A percentile compares a stretch with the other conserved stretches of the same genome.
These are phyloP conservation scores for Podospora comata DNA, from an alignment of 495 filamentous ascomycete genomes.

Conservation along the genomic window DNA sequence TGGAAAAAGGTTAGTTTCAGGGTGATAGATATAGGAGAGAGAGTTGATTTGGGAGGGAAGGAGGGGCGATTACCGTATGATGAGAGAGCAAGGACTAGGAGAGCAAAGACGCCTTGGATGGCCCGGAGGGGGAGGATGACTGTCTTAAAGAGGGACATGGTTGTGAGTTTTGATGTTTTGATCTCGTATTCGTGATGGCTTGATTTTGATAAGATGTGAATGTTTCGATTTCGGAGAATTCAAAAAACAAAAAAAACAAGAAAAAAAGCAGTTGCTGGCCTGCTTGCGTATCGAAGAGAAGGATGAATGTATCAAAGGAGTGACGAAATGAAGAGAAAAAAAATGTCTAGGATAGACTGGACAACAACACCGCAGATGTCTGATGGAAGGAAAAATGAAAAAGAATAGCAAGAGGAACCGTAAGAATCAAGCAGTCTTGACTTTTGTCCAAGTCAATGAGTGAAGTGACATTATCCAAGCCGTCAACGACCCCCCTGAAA, in stretches of 20 bases:
- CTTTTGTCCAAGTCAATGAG: background rate
- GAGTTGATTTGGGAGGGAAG: background rate
- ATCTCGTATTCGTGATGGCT: background rate
- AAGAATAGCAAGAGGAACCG: background rate
- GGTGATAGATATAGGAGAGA: too few relatives aligned
- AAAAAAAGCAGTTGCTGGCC: background rate
- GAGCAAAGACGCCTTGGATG: constrained; percentile 59
- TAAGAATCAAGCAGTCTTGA: background rate
- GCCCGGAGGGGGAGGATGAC: constrained; percentile 32
- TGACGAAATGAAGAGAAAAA: constrained; percentile 7
- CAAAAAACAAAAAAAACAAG: background rate
- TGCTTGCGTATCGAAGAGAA: background rate
- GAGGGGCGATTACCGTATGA: constrained; percentile 56
- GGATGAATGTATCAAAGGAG: background rate
- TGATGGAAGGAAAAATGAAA: background rate
- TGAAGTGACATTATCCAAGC: background rate
- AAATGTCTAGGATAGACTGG: background rate
- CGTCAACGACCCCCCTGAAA: constrained; percentile 16
- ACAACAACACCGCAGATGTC: background rate
- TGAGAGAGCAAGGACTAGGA: constrained; percentile 65
- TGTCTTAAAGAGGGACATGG: background rate
- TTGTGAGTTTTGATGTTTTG: background rate
- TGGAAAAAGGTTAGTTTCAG: constrained; percentile 13
- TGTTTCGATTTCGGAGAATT: background rate
- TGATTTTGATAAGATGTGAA: background rate